Percentiles rank a stretch among this genome's conserved stretches.
Evolutionary conservation across 257 asterid genomes (phyloP).

Genomic region (Paulownia fortunei): DNA sequence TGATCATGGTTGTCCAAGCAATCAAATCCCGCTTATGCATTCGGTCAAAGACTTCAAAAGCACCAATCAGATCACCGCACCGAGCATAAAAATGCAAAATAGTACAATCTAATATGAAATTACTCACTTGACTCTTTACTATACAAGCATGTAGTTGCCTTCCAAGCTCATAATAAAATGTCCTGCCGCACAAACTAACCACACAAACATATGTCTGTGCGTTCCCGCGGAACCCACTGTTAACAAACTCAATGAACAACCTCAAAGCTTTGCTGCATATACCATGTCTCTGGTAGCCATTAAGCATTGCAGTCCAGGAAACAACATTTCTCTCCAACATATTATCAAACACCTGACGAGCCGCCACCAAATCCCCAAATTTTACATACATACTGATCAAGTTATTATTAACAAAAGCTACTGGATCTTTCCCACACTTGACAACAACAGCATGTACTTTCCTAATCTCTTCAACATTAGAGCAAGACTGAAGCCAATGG

Average conservation of each 20-base stretch:
- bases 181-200: constrained; percentile 61
- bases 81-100: constrained; percentile 69
- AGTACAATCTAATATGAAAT: constrained; percentile 67
- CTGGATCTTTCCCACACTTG: constrained; percentile 42
- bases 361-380: constrained; percentile 58
- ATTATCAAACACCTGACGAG: constrained; percentile 74
- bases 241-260: constrained; percentile 58
- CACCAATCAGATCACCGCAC: constrained; percentile 67
- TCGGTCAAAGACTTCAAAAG: constrained; percentile 58
- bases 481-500: constrained; percentile 63
- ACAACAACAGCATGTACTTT: constrained; percentile 53
- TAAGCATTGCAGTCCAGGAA: constrained; percentile 96
- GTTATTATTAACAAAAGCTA: constrained; percentile 60
- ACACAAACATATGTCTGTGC: constrained; percentile 77
- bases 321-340: constrained; percentile 76
- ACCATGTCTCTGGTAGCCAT: constrained; percentile 75
- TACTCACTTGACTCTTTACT: constrained; percentile 58
- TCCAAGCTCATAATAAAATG: constrained; percentile 66
- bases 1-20: constrained; percentile 88
- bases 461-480: constrained; percentile 45
- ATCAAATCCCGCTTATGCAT: constrained; percentile 67
- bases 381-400: constrained; percentile 59
- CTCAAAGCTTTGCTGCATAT: constrained; percentile 51
- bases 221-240: constrained; percentile 56
- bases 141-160: constrained; percentile 72